Evolutionary conservation across 371 early-diverging fungal species (phyloP), one percentile per base, ranked within the genome.

Genomic region (Capillidium heterosporum): DNA sequence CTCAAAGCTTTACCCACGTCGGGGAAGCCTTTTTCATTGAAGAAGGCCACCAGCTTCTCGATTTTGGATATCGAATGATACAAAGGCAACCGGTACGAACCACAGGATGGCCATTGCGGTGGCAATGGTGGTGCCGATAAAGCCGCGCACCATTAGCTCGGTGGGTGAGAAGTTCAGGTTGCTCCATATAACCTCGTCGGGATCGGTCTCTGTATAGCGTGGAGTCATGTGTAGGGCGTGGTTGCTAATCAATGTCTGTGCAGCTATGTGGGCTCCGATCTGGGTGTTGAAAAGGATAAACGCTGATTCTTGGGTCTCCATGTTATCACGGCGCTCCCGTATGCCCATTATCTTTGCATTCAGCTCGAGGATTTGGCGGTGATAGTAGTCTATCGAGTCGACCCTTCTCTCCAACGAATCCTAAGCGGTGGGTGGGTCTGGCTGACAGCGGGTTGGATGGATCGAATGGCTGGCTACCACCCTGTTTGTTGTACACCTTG

Each of bases 251-350:
- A 85, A 70, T 0, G 78, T 71, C 60, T 84, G 82, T 13, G 79
- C 80, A 4, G 89, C 87, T 74, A 85, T 76, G 60, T 91, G 91
- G 4, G 89, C 82, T n/a, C 78, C 81, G 17, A 82, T 70, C 60
- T 86, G 85, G 59, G 78, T 75, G 59, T 78, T 73, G 65, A 91
- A 91, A 46, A 81, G 75, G 26, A 91, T 78, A 66, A 89, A 89
- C 1, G 82, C 87, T 29, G 83, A 80, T 39, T 71, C 32, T 27
- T 31, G 32, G 2, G 10, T 29, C 3, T 19, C n/a, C 7, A 42
- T 41, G 1, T 3, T 15, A 10, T 19, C 55, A 26, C 24, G 11
- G 2, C 60, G 61, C 10, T 63, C 60, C 29, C 60, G 28, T 31
- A 44, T 17, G 1, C 28, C 57, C 0, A 43, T 1, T 1, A 59